Conservation (phyloP, 2,329 filamentous ascomycete genomes). For the Magnaporthiopsis incrustans region DNA sequence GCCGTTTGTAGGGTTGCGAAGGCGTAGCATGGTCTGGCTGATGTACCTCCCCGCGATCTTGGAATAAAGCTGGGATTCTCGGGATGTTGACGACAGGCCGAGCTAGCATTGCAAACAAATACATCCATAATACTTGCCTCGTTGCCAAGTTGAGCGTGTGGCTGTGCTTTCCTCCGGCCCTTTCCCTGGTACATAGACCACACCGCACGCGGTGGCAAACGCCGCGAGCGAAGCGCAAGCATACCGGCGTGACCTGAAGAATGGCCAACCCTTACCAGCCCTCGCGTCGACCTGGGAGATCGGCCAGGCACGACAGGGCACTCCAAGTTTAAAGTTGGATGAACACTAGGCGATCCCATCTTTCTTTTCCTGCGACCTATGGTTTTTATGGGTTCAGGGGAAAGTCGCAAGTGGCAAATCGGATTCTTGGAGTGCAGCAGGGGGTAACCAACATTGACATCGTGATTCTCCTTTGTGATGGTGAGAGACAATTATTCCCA, state of each 20-base stretch:
- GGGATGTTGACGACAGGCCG: neutral
- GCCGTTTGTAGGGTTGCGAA: slow-evolving; percentile 26
- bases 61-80: neutral
- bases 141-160: neutral
- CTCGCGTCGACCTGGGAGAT: too few relatives aligned
- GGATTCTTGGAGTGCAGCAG: neutral
- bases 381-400: neutral
- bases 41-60: neutral
- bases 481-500: too few relatives aligned
- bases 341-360: too few relatives aligned
- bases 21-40: neutral
- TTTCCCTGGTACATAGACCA: too few relatives aligned
- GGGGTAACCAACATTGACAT: neutral
- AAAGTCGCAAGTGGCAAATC: neutral
- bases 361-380: neutral
- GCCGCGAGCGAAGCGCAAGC: too few relatives aligned
- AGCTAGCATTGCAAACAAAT: neutral
- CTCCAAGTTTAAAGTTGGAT: neutral
- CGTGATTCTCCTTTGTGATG: too few relatives aligned
- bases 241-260: too few relatives aligned
- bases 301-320: too few relatives aligned
- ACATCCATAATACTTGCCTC: too few relatives aligned
- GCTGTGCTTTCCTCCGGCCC: neutral
- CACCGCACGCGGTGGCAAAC: too few relatives aligned
- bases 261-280: neutral